Conservation (phyloP, 2,329 filamentous ascomycete genomes). For the Aspergillus versicolor region DNA sequence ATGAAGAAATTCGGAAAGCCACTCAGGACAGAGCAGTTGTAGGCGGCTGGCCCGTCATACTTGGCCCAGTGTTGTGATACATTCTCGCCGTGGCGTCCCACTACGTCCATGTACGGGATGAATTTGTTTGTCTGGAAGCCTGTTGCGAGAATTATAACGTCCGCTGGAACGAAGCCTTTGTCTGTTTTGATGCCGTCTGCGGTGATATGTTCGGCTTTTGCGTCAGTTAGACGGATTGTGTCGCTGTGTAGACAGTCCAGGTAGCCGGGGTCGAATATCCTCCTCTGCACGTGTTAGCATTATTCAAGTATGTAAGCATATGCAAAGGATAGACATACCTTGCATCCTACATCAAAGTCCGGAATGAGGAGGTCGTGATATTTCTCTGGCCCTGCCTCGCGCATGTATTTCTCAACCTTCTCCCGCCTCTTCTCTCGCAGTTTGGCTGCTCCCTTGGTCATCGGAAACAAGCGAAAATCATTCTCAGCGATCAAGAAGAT, state of each 20-base stretch:
- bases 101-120: constrained; percentile 23
- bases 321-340: background rate
- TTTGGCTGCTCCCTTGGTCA: constrained; percentile 47
- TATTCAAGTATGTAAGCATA: too few species aligned
- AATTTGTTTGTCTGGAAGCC: constrained; percentile 29
- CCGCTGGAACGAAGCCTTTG: constrained; percentile 23
- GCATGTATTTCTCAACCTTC: constrained; percentile 42
- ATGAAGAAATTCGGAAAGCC: constrained; percentile 47
- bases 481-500: constrained; percentile 36
- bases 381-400: constrained; percentile 5
- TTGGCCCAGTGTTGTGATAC: constrained; percentile 25
- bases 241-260: constrained; percentile 10
- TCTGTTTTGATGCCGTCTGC: constrained; percentile 36
- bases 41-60: constrained; percentile 59
- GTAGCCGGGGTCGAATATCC: constrained; percentile 13
- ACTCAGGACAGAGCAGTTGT: constrained; percentile 56
- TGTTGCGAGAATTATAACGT: constrained; percentile 28
- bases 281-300: background rate
- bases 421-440: constrained; percentile 29
- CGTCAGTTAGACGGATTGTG: constrained; percentile 50
- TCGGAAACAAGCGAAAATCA: constrained; percentile 28
- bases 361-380: constrained; percentile 14
- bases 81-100: constrained; percentile 23
- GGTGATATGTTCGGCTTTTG: constrained; percentile 48
- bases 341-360: constrained; percentile 15